Conservation (phyloP, 768 basidiomycete species). For the Ramaria rubella region DNA sequence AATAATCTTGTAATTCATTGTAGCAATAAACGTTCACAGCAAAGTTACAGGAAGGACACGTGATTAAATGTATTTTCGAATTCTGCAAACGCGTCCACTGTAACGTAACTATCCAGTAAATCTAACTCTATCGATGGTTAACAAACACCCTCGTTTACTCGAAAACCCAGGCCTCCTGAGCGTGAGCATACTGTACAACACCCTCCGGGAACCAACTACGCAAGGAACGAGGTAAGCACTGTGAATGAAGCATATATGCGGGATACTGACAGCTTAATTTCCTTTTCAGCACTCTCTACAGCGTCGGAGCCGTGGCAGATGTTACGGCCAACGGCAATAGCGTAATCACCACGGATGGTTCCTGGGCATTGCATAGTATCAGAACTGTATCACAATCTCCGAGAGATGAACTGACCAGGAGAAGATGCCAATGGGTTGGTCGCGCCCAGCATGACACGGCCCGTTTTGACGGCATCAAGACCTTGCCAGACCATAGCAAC, state of each 20-base stretch:
- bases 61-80: too few relatives aligned
- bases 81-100: too few relatives aligned
- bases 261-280: constrained; percentile 75
- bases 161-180: constrained; percentile 67
- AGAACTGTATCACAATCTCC: constrained; percentile 1
- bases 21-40: too few relatives aligned
- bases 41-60: too few relatives aligned
- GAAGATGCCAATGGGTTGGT: constrained; percentile 92
- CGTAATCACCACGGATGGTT: constrained; percentile 94
- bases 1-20: too few relatives aligned
- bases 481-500: constrained; percentile 96
- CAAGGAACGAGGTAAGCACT: constrained; percentile 7
- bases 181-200: constrained; percentile 59
- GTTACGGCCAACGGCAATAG: constrained; percentile 91
- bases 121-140: neutral
- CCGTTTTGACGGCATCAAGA: constrained; percentile 89
- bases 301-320: constrained; percentile 90
- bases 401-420: constrained; percentile 53
- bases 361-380: constrained; percentile 36
- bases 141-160: constrained; percentile 42
- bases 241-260: neutral
- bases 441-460: constrained; percentile 91
- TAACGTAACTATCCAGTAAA: too few relatives aligned
- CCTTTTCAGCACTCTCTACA: constrained; percentile 87
- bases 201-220: constrained; percentile 91